phyloP scores from a whole-genome alignment of 108 stramenopile genomes.

The Seminavis robusta region DNA sequence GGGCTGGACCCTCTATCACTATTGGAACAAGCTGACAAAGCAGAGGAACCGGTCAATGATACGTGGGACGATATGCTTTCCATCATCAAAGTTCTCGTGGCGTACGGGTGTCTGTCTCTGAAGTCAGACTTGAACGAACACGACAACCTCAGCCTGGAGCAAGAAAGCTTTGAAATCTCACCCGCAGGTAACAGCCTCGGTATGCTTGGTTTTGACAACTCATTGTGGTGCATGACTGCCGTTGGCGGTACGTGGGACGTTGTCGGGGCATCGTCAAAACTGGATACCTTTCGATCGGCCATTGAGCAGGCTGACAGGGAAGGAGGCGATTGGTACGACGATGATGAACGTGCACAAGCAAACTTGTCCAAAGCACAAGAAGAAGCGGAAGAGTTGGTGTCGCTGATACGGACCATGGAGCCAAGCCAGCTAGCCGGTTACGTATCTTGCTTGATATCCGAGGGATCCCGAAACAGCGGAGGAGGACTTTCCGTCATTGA shows the following conservation, averaged over 20 bases:
- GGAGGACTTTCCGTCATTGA: conserved; percentile 39
- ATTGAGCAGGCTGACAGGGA: conserved; percentile 3
- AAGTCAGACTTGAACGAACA: conserved; percentile 6
- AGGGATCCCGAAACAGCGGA: conserved; percentile 37
- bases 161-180: conserved; percentile 41
- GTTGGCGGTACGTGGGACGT: conserved; percentile 80
- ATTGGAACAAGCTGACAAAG: conserved; percentile 5
- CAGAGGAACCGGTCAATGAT: conserved; percentile 46
- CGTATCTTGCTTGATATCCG: conserved; percentile 66
- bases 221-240: conserved; percentile 64
- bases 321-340: conserved; percentile 5
- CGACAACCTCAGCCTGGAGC: conserved; percentile 18
- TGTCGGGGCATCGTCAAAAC: conserved; percentile 44
- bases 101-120: conserved; percentile 61
- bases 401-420: conserved; percentile 36
- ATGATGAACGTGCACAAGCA: background rate
- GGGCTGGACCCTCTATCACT: conserved; percentile 23
- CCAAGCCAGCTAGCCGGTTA: conserved; percentile 75
- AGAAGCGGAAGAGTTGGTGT: conserved; percentile 49
- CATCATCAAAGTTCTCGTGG: conserved; percentile 53
- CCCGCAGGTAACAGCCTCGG: conserved; percentile 70
- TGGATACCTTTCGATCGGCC: conserved; percentile 27
- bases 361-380: conserved; percentile 36
- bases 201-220: conserved; percentile 78
- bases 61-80: conserved; percentile 74